Conservation (phyloP, 208 protist species). For the Strigomonas culicis region DNA sequence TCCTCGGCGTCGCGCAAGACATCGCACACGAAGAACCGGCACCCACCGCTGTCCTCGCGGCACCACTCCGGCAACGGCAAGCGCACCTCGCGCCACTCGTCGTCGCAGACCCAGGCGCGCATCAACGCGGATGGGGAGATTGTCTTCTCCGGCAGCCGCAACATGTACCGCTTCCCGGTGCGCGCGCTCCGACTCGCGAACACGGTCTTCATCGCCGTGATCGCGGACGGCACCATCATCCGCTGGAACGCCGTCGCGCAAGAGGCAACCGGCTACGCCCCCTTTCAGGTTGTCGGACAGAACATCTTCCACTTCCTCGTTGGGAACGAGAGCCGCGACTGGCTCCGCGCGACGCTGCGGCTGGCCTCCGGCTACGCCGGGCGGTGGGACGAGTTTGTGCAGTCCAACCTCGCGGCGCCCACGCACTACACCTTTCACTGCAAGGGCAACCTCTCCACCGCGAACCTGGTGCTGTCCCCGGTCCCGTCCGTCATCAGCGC, state of each 20-base stretch:
- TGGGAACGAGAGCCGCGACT: constrained; percentile 32
- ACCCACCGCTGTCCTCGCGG: neutral
- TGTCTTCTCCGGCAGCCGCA: constrained; percentile 72
- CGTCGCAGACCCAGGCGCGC: constrained; percentile 15
- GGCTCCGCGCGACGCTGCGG: constrained; percentile 43
- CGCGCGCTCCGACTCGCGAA: constrained; percentile 41
- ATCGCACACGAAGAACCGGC: neutral
- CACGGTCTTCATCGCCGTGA: constrained; percentile 64
- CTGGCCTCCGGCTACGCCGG: constrained; percentile 49
- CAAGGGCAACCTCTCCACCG: constrained; percentile 52
- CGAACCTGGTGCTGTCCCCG: constrained; percentile 60
- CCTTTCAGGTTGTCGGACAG: constrained; percentile 65
- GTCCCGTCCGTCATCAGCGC: constrained; percentile 52
- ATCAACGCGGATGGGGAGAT: constrained; percentile 70
- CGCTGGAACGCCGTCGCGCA: constrained; percentile 74
- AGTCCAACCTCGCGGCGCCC: constrained; percentile 40
- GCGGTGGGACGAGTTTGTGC: constrained; percentile 57
- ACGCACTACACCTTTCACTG: constrained; percentile 63
- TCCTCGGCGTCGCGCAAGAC: neutral
- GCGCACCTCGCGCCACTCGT: constrained; percentile 15
- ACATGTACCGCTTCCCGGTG: constrained; percentile 77
- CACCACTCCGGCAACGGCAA: constrained; percentile 2
- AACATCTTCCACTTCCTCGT: constrained; percentile 63
- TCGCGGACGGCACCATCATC: constrained; percentile 85
- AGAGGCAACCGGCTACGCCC: constrained; percentile 50